These are phyloP conservation scores for Amyloporia xantha DNA, from an alignment of 768 basidiomycete species.

Conservation along the genomic window DNA sequence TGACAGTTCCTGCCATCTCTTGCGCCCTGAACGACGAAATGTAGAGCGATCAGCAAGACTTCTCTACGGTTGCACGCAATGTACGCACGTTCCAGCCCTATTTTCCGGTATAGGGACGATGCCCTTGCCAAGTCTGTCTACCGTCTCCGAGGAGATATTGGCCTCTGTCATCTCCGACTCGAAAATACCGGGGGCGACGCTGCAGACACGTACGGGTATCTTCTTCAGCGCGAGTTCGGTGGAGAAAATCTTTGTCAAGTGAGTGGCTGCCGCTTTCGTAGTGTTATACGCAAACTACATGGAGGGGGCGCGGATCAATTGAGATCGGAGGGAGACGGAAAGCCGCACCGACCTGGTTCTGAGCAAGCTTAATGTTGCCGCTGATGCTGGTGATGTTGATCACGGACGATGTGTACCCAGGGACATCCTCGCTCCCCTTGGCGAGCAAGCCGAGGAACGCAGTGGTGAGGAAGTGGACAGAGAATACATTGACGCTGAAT, in stretches of 20 bases:
- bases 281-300: slow-evolving; percentile 78
- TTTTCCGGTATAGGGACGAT: slow-evolving; percentile 53
- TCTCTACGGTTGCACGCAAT: slow-evolving; percentile 21
- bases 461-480: slow-evolving; percentile 68
- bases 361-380: slow-evolving; percentile 61
- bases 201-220: slow-evolving; percentile 61
- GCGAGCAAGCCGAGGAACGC: slow-evolving; percentile 73
- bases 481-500: slow-evolving; percentile 63
- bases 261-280: slow-evolving; percentile 69
- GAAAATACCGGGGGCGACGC: slow-evolving; percentile 71
- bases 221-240: slow-evolving; percentile 69
- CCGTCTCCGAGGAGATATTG: slow-evolving; percentile 36
- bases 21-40: slow-evolving; percentile 37
- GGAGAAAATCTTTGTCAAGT: slow-evolving; percentile 67
- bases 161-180: slow-evolving; percentile 67
- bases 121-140: slow-evolving; percentile 52
- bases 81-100: slow-evolving; percentile 59
- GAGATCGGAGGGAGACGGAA: neutral
- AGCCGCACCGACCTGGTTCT: slow-evolving; percentile 56
- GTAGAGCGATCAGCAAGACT: too few species aligned
- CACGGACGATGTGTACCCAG: slow-evolving; percentile 57
- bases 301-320: neutral
- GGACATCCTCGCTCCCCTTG: slow-evolving; percentile 56
- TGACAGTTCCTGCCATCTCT: slow-evolving; percentile 73
- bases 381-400: slow-evolving; percentile 78